These are phyloP conservation scores for Chaetoceros tenuissimus DNA, from an alignment of 108 stramenopile genomes.

Conservation along the genomic window DNA sequence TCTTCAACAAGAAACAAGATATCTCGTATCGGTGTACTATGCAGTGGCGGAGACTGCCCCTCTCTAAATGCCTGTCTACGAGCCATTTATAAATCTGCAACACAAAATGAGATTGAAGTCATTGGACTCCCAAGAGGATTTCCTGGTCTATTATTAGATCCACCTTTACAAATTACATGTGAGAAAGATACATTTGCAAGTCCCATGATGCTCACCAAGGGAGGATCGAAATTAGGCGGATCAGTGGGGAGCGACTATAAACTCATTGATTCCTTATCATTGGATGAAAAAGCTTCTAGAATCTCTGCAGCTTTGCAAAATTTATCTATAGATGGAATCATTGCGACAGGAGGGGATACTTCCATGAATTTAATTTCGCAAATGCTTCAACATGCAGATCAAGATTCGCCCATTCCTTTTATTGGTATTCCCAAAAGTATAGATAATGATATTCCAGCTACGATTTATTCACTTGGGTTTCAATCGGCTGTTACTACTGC, in stretches of 20 bases:
- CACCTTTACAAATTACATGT: background rate
- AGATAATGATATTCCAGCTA: background rate
- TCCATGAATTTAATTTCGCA: background rate
- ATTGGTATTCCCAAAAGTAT: background rate
- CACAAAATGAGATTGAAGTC: background rate
- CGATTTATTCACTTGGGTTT: background rate
- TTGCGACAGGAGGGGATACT: background rate
- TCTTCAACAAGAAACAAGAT: too few species aligned
- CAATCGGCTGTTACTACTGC: background rate
- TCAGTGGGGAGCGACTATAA: background rate
- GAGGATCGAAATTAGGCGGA: background rate
- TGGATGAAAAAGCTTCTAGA: background rate
- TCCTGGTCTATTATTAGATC: background rate
- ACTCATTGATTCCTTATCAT: background rate
- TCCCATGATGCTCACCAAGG: background rate
- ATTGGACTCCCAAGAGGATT: background rate
- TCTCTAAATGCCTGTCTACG: conserved; percentile 4
- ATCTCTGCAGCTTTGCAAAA: background rate
- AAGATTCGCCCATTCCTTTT: background rate
- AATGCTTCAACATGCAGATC: background rate
- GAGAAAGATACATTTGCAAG: background rate
- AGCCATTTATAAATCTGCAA: conserved; percentile 2
- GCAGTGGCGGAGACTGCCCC: conserved; percentile 3
- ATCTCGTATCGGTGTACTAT: background rate
- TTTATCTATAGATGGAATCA: background rate